A percentile compares a stretch with the other conserved stretches of the same genome.
phyloP scores from a whole-genome alignment of 2,329 filamentous ascomycete genomes.

The Rhinocladiella similis region DNA sequence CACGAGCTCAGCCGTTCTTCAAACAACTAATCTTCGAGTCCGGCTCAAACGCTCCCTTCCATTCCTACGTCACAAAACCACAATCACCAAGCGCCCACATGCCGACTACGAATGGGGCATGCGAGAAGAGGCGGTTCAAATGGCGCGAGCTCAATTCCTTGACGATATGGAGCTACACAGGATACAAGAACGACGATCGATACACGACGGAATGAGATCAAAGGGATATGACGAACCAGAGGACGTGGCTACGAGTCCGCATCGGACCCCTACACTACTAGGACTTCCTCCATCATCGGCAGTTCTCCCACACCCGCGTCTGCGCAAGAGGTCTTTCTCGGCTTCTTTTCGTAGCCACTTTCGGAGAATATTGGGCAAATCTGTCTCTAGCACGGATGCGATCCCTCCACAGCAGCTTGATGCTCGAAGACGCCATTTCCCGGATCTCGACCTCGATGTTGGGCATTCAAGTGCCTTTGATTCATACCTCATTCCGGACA shows the following conservation, averaged over 20 bases:
- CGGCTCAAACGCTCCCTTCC: conserved; percentile 44
- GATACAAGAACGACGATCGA: conserved; percentile 27
- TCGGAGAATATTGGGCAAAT: conserved; percentile 41
- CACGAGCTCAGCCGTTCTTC: conserved; percentile 9
- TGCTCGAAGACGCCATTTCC: conserved; percentile 28
- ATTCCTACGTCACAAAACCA: conserved; percentile 37
- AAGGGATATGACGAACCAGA: conserved; percentile 16
- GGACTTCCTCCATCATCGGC: conserved; percentile 16
- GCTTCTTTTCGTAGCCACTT: conserved; percentile 43
- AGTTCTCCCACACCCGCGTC: conserved; percentile 4
- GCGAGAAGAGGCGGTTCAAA: conserved; percentile 41
- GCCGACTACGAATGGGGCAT: conserved; percentile 24
- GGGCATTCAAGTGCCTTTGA: conserved; percentile 22
- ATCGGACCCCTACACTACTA: conserved; percentile 4
- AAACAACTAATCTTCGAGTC: conserved; percentile 17
- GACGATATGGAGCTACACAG: conserved; percentile 28
- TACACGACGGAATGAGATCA: neutral
- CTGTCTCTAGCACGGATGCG: conserved; percentile 27
- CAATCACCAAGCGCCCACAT: conserved; percentile 21
- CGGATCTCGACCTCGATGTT: conserved; percentile 23
- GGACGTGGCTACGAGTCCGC: conserved; percentile 24
- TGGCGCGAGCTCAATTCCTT: conserved; percentile 43
- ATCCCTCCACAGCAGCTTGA: conserved; percentile 31
- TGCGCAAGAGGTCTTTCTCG: conserved; percentile 39
- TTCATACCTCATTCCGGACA: conserved; percentile 10